Base-by-base conservation (phyloP, 495 filamentous ascomycete genomes). In the Choiromyces venosus region DNA sequence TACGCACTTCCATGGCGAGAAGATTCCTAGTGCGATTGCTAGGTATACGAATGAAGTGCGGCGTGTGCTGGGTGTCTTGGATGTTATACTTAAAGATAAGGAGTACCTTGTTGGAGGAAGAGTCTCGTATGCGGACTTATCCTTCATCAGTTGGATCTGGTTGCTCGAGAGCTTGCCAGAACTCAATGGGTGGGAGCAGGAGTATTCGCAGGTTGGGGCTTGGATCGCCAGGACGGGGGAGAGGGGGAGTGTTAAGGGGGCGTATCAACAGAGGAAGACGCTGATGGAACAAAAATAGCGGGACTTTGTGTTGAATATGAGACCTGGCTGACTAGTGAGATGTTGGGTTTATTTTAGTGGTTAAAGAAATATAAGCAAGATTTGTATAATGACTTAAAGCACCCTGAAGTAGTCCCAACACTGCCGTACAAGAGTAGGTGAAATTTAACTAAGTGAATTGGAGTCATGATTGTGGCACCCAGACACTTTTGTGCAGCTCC, bases 1-100 rank as follows among this genome's bases (percentile, higher is more conserved):
- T 82, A 80, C 67, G 1, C 70, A 75, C 10, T 85, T 79, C 76
- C 89, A 92, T 82, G 67, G 84, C 0, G 88, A 91, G 81, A 84
- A 88, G 81, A 9, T 91, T 33, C 85, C 83, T 8, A 87, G 84
- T 44, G 89, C 88, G 0, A 79, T 86, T 4, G 86, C 89, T 39
- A 85, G 90, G 9, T 92, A 91, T 68, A 37, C 81, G 19, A 87
- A 87, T 8, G 90, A 92, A 81, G 81, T 89, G 12, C 82, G 84
- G 29, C 88, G 89, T 33, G 86, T 92, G 36, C 83, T 85, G 18
- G 82, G 83, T 1, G 89, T 92, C 2, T 75, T 93, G 12, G 84
- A 91, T 67, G 74, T 66, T 0, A 82, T 83, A 18, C 83, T 91
- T 16, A 79, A 81, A 4, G 74, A 21, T n/a, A 85, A 87, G 68